Conservation (phyloP, 2,329 filamentous ascomycete species). For the Spiromastix sp. region DNA sequence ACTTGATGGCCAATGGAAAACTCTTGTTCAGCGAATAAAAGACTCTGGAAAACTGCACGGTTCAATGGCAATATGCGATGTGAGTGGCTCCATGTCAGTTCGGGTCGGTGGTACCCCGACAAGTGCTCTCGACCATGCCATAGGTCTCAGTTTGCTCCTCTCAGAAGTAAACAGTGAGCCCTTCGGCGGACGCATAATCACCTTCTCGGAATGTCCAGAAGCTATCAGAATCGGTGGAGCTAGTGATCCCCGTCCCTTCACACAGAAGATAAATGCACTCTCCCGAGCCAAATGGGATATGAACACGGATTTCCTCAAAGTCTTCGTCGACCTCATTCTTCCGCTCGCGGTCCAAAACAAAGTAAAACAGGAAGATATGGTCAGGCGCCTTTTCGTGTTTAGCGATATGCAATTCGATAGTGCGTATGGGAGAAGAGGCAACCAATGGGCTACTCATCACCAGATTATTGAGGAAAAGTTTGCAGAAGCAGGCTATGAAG, state of each 20-base stretch:
- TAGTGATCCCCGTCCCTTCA: slow-evolving; percentile 20
- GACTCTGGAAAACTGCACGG: slow-evolving; percentile 44
- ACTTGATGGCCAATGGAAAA: slow-evolving; percentile 38
- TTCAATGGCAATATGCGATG: slow-evolving; percentile 49
- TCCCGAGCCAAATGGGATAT: slow-evolving; percentile 25
- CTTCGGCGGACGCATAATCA: slow-evolving; percentile 47
- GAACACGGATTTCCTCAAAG: slow-evolving; percentile 44
- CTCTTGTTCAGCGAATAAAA: slow-evolving; percentile 47
- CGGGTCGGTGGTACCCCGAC: slow-evolving; percentile 38
- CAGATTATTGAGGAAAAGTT: slow-evolving; percentile 40
- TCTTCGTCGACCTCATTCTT: slow-evolving; percentile 45
- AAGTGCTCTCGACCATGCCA: slow-evolving; percentile 45
- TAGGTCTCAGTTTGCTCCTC: slow-evolving; percentile 47
- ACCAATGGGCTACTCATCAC: slow-evolving; percentile 38
- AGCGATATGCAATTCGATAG: slow-evolving; percentile 51
- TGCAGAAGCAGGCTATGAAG: slow-evolving; percentile 42
- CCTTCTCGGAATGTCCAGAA: slow-evolving; percentile 36
- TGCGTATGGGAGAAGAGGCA: slow-evolving; percentile 13
- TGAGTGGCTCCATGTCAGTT: slow-evolving; percentile 47
- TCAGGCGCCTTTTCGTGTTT: slow-evolving; percentile 52
- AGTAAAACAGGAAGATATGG: slow-evolving; percentile 47
- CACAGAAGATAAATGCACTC: slow-evolving; percentile 32
- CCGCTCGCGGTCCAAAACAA: slow-evolving; percentile 43
- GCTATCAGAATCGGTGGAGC: slow-evolving; percentile 34
- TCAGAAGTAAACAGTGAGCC: slow-evolving; percentile 44